phyloP scores from a whole-genome alignment of 2,329 filamentous ascomycete genomes.

The Cordyceps tenuipes region DNA sequence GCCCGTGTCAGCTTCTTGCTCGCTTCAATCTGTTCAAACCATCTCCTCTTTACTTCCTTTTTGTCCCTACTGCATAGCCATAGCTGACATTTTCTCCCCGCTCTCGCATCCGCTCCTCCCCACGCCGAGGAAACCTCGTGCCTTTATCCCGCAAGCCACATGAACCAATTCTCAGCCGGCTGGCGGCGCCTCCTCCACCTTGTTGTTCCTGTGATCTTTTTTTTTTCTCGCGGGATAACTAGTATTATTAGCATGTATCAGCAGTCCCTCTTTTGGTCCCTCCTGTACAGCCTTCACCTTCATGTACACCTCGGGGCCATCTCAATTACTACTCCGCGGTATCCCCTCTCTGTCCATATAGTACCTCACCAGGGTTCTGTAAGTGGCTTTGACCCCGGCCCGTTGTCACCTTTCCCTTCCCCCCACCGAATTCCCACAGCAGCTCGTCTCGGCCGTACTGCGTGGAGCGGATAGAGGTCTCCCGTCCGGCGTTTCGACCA shows the following conservation, averaged over 20 bases:
- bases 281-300: not conserved
- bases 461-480: not conserved
- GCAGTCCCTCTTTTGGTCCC: too few species aligned
- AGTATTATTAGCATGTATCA: too few species aligned
- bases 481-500: not conserved
- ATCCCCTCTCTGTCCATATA: too few species aligned
- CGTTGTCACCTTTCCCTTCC: not conserved
- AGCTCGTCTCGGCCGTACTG: not conserved
- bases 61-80: not conserved
- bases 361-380: too few species aligned
- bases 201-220: not conserved
- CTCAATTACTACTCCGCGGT: too few species aligned
- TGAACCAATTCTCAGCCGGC: not conserved
- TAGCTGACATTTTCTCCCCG: too few species aligned
- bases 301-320: too few species aligned
- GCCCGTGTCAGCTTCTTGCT: too few species aligned
- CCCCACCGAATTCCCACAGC: not conserved
- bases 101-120: too few species aligned
- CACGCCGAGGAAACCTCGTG: not conserved
- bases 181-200: too few species aligned
- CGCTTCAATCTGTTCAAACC: not conserved
- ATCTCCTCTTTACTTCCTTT: not conserved
- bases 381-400: not conserved
- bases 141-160: not conserved
- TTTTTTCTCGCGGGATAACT: too few species aligned